A percentile compares a stretch with the other conserved stretches of the same genome.
Conservation (phyloP, 805 yeast species). For the Saccharomycopsis malanga region DNA sequence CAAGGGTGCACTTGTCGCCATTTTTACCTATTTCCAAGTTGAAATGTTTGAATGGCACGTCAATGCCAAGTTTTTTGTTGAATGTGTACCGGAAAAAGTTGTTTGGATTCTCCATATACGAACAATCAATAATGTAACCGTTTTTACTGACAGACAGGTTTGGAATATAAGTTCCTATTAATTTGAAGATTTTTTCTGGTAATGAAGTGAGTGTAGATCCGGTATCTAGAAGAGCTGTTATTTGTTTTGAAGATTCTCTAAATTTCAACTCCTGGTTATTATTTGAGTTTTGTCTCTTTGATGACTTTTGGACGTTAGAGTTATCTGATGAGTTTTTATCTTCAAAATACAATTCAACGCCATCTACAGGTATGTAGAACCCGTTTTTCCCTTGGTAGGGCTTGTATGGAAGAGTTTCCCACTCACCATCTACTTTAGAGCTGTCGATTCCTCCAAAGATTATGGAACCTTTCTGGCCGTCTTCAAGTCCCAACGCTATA, state of each 20-base stretch:
- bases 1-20: constrained; percentile 8
- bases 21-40: constrained; percentile 7
- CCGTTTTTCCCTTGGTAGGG: constrained; percentile 6
- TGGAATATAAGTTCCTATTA: constrained; percentile 3
- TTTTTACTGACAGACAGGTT: not conserved
- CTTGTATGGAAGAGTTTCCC: constrained; percentile 40
- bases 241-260: not conserved
- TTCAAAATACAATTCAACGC: constrained; percentile 7
- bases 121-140: constrained; percentile 15
- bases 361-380: constrained; percentile 7
- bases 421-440: constrained; percentile 47
- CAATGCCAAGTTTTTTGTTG: constrained; percentile 8
- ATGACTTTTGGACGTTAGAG: not conserved
- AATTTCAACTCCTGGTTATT: not conserved
- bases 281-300: no score
- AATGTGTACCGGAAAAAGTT: constrained; percentile 16
- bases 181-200: constrained; percentile 1
- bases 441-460: constrained; percentile 70
- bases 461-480: constrained; percentile 40
- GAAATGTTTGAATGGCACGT: constrained; percentile 16
- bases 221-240: constrained; percentile 15
- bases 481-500: constrained; percentile 41
- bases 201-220: constrained; percentile 15
- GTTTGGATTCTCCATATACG: constrained; percentile 8
- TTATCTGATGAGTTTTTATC: not conserved